A percentile compares a stretch with the other conserved stretches of the same genome.
These are phyloP conservation scores for Curvularia sp. DNA, from an alignment of 2,329 filamentous ascomycete genomes.

Conservation along the genomic window DNA sequence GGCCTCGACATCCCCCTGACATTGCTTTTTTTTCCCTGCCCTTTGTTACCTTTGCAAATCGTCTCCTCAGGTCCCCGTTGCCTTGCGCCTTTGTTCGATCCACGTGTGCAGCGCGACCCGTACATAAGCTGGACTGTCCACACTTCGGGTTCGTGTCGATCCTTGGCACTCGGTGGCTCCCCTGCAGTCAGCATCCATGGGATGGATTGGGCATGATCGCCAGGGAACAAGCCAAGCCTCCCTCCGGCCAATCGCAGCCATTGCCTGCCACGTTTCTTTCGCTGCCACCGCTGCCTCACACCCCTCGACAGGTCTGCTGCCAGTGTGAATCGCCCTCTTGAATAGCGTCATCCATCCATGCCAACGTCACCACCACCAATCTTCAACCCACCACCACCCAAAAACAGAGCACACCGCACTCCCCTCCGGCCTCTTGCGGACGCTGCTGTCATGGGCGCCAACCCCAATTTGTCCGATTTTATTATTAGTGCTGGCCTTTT, in stretches of 20 bases:
- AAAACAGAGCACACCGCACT: not conserved
- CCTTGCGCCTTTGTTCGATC: not conserved
- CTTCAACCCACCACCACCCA: not conserved
- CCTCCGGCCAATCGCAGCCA: constrained; percentile 13
- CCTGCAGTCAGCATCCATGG: constrained; percentile 15
- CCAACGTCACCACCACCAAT: not conserved
- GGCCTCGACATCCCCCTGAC: constrained; percentile 6
- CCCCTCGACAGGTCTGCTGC: not conserved
- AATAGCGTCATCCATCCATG: not conserved
- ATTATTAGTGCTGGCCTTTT: not conserved
- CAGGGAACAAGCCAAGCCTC: constrained; percentile 13
- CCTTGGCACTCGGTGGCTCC: constrained; percentile 16
- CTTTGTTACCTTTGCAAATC: not conserved
- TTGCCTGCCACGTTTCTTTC: constrained; percentile 20
- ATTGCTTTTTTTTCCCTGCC: constrained; percentile 5
- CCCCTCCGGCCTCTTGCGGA: constrained; percentile 1
- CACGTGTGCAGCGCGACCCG: not conserved
- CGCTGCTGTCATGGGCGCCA: not conserved
- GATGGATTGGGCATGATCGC: constrained; percentile 15
- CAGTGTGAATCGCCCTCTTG: not conserved
- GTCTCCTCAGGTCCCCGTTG: not conserved
- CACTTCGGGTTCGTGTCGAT: constrained; percentile 11
- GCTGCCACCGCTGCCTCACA: constrained; percentile 16
- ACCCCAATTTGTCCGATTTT: not conserved
- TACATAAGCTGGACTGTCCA: not conserved